phyloP scores from a whole-genome alignment of 73 alveolate genomes.

The Tetrahymena elliotti region DNA sequence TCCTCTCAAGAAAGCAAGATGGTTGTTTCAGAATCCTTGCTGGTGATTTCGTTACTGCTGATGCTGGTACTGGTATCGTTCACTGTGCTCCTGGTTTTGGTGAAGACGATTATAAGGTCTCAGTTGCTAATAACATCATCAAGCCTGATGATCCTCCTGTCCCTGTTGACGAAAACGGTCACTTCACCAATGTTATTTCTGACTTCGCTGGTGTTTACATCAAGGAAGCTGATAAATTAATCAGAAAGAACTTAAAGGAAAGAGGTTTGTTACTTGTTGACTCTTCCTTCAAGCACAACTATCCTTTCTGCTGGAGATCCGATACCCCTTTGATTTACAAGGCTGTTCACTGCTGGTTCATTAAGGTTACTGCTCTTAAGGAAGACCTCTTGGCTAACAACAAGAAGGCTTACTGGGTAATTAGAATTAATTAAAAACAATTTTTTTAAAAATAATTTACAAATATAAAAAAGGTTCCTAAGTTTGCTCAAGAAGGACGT shows the following conservation, averaged over 20 bases:
- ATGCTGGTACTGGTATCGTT: slow-evolving; percentile 99
- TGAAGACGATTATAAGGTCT: slow-evolving; percentile 95
- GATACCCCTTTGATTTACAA: slow-evolving; percentile 99
- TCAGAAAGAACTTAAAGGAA: slow-evolving; percentile 74
- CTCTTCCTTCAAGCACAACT: slow-evolving; percentile 85
- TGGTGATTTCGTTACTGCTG: slow-evolving; percentile 91
- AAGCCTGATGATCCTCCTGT: slow-evolving; percentile 87
- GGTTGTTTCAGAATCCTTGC: slow-evolving; percentile 88
- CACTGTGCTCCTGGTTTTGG: slow-evolving; percentile 99
- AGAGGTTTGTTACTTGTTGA: slow-evolving; percentile 78
- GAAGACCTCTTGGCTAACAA: slow-evolving; percentile 85
- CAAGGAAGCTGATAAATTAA: slow-evolving; percentile 89
- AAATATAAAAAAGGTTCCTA: slow-evolving; percentile 75
- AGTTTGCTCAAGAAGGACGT: slow-evolving; percentile 94
- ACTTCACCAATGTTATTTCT: slow-evolving; percentile 83
- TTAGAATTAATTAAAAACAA: background rate
- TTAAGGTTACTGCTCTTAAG: slow-evolving; percentile 94
- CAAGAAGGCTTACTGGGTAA: slow-evolving; percentile 77
- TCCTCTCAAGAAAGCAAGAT: slow-evolving; percentile 61
- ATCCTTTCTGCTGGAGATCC: slow-evolving; percentile 99
- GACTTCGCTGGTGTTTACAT: slow-evolving; percentile 88
- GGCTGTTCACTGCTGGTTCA: slow-evolving; percentile 97
- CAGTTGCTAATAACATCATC: slow-evolving; percentile 66
- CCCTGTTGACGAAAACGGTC: slow-evolving; percentile 97
- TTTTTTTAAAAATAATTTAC: background rate